Conservation (phyloP, 2,329 filamentous ascomycete genomes). For the Fusarium praegraminearum region DNA sequence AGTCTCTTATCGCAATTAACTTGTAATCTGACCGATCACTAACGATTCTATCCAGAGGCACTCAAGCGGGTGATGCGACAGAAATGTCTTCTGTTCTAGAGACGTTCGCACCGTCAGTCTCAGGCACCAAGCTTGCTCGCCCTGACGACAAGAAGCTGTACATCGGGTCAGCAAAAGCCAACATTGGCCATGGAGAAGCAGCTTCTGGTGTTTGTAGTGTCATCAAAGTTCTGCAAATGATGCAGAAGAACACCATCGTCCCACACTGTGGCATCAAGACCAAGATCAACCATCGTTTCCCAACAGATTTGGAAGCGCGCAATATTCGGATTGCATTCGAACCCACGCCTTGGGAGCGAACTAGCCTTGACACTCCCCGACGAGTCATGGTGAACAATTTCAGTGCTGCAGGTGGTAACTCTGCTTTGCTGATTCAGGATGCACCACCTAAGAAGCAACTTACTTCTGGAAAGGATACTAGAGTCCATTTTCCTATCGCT, state of each 20-base stretch:
- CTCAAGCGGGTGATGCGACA: constrained; percentile 84
- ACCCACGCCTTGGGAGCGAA: constrained; percentile 60
- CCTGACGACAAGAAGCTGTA: constrained; percentile 55
- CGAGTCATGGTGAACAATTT: constrained; percentile 75
- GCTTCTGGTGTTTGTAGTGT: constrained; percentile 67
- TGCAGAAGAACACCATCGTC: constrained; percentile 61
- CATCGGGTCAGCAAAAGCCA: constrained; percentile 74
- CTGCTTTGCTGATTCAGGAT: constrained; percentile 72
- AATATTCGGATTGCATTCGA: constrained; percentile 66
- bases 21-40: not conserved
- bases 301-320: constrained; percentile 56
- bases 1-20: not conserved
- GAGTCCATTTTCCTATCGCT: constrained; percentile 20
- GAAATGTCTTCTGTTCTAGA: constrained; percentile 84
- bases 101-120: constrained; percentile 58
- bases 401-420: constrained; percentile 78
- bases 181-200: constrained; percentile 74
- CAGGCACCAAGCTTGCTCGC: not conserved
- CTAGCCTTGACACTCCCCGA: constrained; percentile 54
- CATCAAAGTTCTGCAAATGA: constrained; percentile 67
- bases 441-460: constrained; percentile 54
- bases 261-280: constrained; percentile 67
- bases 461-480: constrained; percentile 56
- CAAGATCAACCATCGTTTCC: constrained; percentile 59
- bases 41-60: constrained; percentile 69